phyloP scores from a whole-genome alignment of 1,284 basidiomycete species.

The Athelia psychrophila region DNA sequence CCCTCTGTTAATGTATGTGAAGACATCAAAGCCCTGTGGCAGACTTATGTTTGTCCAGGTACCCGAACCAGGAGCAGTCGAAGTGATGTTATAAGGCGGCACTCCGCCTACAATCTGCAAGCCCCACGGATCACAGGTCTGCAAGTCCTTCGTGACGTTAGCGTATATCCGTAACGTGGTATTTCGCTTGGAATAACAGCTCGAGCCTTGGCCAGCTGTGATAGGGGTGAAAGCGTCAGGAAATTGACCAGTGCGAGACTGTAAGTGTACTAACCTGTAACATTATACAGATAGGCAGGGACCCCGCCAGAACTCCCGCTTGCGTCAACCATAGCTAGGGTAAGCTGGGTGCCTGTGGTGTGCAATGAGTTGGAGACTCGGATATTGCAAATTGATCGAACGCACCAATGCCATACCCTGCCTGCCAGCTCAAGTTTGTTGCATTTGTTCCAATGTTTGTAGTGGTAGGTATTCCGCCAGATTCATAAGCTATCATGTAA shows the following conservation, averaged over 20 bases:
- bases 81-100: slow-evolving; percentile 44
- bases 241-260: neutral
- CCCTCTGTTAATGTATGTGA: slow-evolving; percentile 47
- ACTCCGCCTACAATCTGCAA: slow-evolving; percentile 42
- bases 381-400: slow-evolving; percentile 3
- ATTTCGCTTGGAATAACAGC: slow-evolving; percentile 21
- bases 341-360: slow-evolving; percentile 35
- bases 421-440: slow-evolving; percentile 38
- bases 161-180: slow-evolving; percentile 9
- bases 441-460: slow-evolving; percentile 36
- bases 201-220: slow-evolving; percentile 34
- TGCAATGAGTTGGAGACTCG: slow-evolving; percentile 1
- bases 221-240: slow-evolving; percentile 5
- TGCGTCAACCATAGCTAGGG: slow-evolving; percentile 44
- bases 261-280: slow-evolving; percentile 26
- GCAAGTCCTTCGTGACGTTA: slow-evolving; percentile 34
- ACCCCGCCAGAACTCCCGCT: slow-evolving; percentile 40
- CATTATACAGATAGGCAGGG: slow-evolving; percentile 27
- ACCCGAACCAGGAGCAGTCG: slow-evolving; percentile 36
- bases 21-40: slow-evolving; percentile 33
- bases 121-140: slow-evolving; percentile 47
- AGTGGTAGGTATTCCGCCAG: slow-evolving; percentile 38
- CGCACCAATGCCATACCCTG: slow-evolving; percentile 41
- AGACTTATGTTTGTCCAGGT: slow-evolving; percentile 44
- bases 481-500: slow-evolving; percentile 46